Evolutionary conservation across 305 asterid species (phyloP), one percentile per base, ranked within the genome.

Genomic region (Lippia alba): DNA sequence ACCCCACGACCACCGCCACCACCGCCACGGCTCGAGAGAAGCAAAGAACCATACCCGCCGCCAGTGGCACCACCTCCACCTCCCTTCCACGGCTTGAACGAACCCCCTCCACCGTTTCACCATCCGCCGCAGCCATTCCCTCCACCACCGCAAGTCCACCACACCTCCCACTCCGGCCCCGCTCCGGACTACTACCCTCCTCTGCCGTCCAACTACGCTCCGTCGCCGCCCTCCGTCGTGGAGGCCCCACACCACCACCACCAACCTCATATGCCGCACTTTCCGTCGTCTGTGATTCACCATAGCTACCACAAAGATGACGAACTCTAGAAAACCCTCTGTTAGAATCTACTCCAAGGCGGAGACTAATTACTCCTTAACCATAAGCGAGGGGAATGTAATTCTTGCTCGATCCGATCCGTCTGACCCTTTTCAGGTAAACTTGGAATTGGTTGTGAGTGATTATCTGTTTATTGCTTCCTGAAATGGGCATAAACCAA

Each of bases 331-430:
- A 17, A 85, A 64, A 60, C 92, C 96, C 16, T 56, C 96, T 15
- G 89, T 91, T 18, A 86, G 86, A 87, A 76, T 94, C 73, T 91
- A 74, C 69, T 55, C 78, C 45, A 88, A 85, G 85, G 98, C 96
- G 4, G 92, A 83, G 56, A 56, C 88, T 12, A 78, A 85, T 61
- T 86, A 71, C 80, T 82, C 94, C 36, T 48, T 89, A 65, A 56
- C 89, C 0, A 80, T 89, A 57, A 87, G 90, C 5, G 81, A 85
- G 16, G 91, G 91, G 0, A 80, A 82, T 55, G 91, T 83, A 12
- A 74, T 89, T 49, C 89, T 89, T 7, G 88, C 88, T 1, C 80
- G 74, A 45, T 44, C 83, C 60, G 76, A 89, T 66, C 79, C 91
- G 0, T 74, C 84, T 6, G 96, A 89, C 54, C 91, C 80, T 62